Conservation (phyloP, 2,329 filamentous ascomycete species). For the Penicillium glabrum region DNA sequence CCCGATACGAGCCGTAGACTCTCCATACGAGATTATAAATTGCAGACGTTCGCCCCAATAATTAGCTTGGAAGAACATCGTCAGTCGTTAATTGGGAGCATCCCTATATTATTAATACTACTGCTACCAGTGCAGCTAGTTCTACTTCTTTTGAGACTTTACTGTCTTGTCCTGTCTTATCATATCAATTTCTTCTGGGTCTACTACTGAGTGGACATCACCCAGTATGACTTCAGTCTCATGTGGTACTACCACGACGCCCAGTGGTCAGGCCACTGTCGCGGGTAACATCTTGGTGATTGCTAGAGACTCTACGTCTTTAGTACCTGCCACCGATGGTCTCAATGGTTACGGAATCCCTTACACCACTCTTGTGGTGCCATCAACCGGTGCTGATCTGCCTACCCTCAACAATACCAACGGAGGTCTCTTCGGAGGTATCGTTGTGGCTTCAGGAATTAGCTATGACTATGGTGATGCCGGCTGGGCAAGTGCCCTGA, state of each 20-base stretch:
- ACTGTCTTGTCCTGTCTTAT: too few species aligned
- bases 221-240: conserved; percentile 25
- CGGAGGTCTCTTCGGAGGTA: conserved; percentile 60
- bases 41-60: neutral
- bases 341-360: conserved; percentile 63
- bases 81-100: neutral
- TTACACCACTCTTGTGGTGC: conserved; percentile 56
- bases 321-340: conserved; percentile 52
- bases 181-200: neutral
- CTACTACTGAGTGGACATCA: neutral
- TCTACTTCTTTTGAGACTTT: neutral
- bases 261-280: conserved; percentile 22
- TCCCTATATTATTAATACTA: neutral
- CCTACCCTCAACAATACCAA: conserved; percentile 53
- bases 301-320: conserved; percentile 52
- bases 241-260: conserved; percentile 17
- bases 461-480: conserved; percentile 52
- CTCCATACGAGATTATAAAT: neutral
- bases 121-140: neutral
- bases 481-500: conserved; percentile 55
- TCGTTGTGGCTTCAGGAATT: conserved; percentile 56
- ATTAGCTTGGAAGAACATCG: neutral
- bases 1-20: neutral
- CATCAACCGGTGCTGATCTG: conserved; percentile 51
- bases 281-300: conserved; percentile 55